Percentiles rank a stretch among this genome's conserved stretches.
These are phyloP conservation scores for Penicillium sp. DNA, from an alignment of 2,329 filamentous ascomycete species.

Conservation along the genomic window DNA sequence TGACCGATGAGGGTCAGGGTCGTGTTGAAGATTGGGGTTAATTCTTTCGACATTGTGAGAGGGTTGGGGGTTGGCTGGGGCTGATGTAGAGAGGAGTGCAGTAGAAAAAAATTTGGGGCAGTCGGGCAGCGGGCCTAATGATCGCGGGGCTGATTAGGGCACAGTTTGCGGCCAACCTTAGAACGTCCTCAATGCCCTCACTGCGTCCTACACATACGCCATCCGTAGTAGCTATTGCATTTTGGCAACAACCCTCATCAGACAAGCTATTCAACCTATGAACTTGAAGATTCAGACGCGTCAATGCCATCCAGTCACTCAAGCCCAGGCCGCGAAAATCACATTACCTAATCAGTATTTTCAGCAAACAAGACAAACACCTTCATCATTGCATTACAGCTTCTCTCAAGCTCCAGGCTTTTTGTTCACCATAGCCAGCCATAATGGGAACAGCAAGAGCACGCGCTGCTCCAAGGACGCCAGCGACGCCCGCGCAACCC, in stretches of 20 bases:
- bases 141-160: constrained; percentile 35
- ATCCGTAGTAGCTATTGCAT: too few species aligned
- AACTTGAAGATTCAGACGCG: too few species aligned
- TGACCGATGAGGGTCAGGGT: constrained; percentile 38
- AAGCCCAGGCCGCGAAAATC: background rate
- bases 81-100: constrained; percentile 6
- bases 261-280: too few species aligned
- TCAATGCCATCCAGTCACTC: background rate
- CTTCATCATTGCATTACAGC: constrained; percentile 8
- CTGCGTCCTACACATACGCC: too few species aligned
- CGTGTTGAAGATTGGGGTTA: constrained; percentile 32
- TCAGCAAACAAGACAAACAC: constrained; percentile 20
- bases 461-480: constrained; percentile 44
- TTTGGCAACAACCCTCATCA: too few species aligned
- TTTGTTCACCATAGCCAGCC: constrained; percentile 2
- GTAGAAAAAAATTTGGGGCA: constrained; percentile 26
- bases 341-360: constrained; percentile 3
- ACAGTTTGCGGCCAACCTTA: too few species aligned
- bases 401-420: constrained; percentile 1
- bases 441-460: constrained; percentile 36
- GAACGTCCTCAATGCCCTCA: too few species aligned
- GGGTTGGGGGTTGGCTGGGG: constrained; percentile 1
- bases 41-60: constrained; percentile 32
- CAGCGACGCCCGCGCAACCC: constrained; percentile 44
- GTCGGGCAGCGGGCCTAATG: constrained; percentile 10